Conservation (phyloP, 2,329 filamentous ascomycete genomes). For the Elsinoe ampelina region DNA sequence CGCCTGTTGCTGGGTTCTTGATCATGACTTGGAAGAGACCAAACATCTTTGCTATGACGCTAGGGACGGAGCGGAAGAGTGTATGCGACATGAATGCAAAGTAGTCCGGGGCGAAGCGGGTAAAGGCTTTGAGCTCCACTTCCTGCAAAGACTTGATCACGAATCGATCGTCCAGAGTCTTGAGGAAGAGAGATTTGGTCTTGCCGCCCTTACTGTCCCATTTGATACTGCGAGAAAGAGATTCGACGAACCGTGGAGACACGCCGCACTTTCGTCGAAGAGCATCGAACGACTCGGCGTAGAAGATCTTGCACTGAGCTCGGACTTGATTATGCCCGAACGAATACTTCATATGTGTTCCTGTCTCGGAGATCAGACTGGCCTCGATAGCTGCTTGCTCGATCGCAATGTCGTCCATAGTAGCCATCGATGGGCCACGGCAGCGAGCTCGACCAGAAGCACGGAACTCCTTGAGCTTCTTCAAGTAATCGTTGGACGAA, state of each 20-base stretch:
- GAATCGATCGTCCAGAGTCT: conserved; percentile 88
- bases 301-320: conserved; percentile 98
- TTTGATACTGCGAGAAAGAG: conserved; percentile 86
- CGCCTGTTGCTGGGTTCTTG: conserved; percentile 84
- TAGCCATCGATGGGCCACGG: conserved; percentile 21
- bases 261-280: conserved; percentile 87
- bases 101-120: conserved; percentile 92
- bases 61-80: conserved; percentile 83
- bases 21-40: conserved; percentile 97
- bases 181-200: conserved; percentile 93
- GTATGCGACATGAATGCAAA: conserved; percentile 96
- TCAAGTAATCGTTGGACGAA: conserved; percentile 76
- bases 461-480: conserved; percentile 63
- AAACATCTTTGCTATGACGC: conserved; percentile 97
- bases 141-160: conserved; percentile 86
- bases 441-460: conserved; percentile 2
- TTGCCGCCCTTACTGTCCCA: conserved; percentile 98
- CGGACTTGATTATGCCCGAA: conserved; percentile 89
- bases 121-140: conserved; percentile 86
- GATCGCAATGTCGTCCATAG: conserved; percentile 13
- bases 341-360: conserved; percentile 91
- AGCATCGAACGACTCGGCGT: conserved; percentile 95
- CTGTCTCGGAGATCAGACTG: conserved; percentile 72
- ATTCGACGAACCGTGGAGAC: conserved; percentile 88
- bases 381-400: conserved; percentile 72